Evolutionary conservation across 306 rosid genomes (phyloP).

Genomic region (Fragaria iinumae): DNA sequence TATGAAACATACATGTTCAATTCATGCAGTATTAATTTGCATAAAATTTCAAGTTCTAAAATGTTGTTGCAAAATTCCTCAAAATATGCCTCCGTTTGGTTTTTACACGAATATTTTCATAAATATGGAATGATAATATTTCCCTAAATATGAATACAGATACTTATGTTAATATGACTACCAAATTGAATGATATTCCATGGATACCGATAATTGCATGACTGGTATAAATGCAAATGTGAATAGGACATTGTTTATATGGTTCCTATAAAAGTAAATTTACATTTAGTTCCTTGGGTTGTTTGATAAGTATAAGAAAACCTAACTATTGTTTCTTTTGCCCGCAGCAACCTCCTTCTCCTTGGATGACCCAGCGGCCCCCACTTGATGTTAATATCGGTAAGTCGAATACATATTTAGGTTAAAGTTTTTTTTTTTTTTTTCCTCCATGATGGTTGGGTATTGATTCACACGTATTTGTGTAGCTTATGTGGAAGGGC

Average conservation of each 20-base stretch:
- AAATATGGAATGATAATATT: not conserved
- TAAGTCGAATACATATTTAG: constrained; percentile 40
- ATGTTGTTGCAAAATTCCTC: not conserved
- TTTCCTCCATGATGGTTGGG: constrained; percentile 30
- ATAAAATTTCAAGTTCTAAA: not conserved
- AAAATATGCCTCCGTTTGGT: not conserved
- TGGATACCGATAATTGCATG: not conserved
- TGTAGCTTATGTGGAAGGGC: constrained; percentile 96
- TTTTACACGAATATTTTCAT: not conserved
- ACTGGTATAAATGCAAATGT: not conserved
- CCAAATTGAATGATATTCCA: not conserved
- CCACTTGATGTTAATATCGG: constrained; percentile 98
- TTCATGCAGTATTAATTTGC: not conserved
- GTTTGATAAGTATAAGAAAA: not conserved
- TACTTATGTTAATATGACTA: not conserved
- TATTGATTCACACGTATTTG: constrained; percentile 33
- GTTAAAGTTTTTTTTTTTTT: constrained; percentile 11
- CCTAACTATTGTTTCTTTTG: constrained; percentile 28
- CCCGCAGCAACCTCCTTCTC: constrained; percentile 84
- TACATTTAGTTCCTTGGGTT: not conserved
- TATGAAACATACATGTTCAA: not conserved
- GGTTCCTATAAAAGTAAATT: not conserved
- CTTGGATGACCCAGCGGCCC: constrained; percentile 90
- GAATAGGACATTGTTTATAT: not conserved
- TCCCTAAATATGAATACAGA: not conserved